Percentiles rank a stretch among this genome's conserved stretches.
phyloP scores from a whole-genome alignment of 139 green algal species.

The Coccomyxa sp. region DNA sequence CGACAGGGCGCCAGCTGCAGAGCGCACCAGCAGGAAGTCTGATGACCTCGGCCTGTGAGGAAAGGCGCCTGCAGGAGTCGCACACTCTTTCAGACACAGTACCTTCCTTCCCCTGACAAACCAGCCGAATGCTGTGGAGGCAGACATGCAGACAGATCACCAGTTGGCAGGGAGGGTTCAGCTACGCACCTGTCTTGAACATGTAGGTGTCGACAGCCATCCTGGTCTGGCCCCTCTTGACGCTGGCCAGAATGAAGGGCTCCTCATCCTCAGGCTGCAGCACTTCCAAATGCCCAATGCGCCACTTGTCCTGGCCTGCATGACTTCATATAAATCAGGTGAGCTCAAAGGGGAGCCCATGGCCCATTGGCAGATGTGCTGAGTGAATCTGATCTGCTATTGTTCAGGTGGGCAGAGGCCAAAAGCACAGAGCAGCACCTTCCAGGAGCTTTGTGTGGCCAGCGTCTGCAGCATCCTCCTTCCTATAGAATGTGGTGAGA shows the following conservation, averaged over 20 bases:
- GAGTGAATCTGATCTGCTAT: background rate
- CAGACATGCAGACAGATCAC: no score
- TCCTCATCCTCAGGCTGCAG: conserved; percentile 58
- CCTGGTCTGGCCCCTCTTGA: conserved; percentile 32
- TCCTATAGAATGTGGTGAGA: conserved; percentile 73
- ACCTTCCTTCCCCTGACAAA: background rate
- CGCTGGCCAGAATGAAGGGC: conserved; percentile 50
- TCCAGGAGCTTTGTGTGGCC: conserved; percentile 13
- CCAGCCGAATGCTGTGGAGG: background rate
- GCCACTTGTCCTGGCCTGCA: conserved; percentile 29
- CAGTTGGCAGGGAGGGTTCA: background rate
- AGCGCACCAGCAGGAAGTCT: conserved; percentile 82
- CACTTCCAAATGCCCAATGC: conserved; percentile 41
- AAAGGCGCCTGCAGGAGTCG: background rate
- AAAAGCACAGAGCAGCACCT: conserved; percentile 22
- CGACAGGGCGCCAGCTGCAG: conserved; percentile 39
- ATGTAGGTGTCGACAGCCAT: conserved; percentile 53
- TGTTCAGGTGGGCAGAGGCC: background rate
- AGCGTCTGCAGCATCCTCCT: conserved; percentile 37
- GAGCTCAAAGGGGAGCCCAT: background rate
- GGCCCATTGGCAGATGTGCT: background rate
- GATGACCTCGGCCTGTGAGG: background rate
- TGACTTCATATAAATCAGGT: background rate
- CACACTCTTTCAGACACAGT: no score
- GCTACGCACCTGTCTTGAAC: conserved; percentile 42